These are phyloP conservation scores for Aspergillus incahuasiensis DNA, from an alignment of 495 filamentous ascomycete genomes.

Conservation along the genomic window DNA sequence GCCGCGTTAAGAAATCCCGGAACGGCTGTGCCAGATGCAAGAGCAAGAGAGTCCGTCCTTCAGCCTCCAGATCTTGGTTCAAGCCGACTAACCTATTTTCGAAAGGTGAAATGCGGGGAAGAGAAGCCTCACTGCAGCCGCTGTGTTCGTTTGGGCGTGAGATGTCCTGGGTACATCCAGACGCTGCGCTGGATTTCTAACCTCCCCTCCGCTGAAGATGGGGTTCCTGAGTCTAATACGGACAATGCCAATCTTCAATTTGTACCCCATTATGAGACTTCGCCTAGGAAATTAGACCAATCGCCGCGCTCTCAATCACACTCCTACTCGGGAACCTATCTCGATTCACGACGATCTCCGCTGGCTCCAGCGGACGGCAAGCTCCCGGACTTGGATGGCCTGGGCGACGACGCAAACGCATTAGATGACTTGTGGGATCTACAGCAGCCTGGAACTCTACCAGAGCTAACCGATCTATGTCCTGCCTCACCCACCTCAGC, in stretches of 20 bases:
- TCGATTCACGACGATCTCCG: conserved; percentile 9
- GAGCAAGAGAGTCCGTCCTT: conserved; percentile 43
- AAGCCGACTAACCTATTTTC: neutral
- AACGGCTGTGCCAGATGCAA: conserved; percentile 47
- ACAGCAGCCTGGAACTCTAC: conserved; percentile 27
- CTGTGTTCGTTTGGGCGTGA: conserved; percentile 45
- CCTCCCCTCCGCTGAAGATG: conserved; percentile 27
- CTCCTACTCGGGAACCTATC: conserved; percentile 1
- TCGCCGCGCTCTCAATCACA: neutral
- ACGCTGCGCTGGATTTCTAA: conserved; percentile 53
- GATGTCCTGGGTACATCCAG: conserved; percentile 52
- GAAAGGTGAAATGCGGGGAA: conserved; percentile 55
- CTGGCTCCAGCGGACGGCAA: conserved; percentile 5
- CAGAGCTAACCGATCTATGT: conserved; percentile 34
- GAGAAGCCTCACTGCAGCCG: conserved; percentile 47
- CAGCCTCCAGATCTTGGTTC: neutral
- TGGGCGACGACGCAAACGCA: conserved; percentile 16
- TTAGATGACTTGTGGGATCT: conserved; percentile 35
- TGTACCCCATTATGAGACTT: neutral
- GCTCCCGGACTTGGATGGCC: conserved; percentile 2
- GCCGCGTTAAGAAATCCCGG: conserved; percentile 45
- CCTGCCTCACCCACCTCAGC: conserved; percentile 18
- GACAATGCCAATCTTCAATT: neutral
- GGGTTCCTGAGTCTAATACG: conserved; percentile 15
- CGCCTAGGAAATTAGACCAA: neutral